phyloP scores from a whole-genome alignment of 345 rosid genomes.

The Orychophragmus violaceus region DNA sequence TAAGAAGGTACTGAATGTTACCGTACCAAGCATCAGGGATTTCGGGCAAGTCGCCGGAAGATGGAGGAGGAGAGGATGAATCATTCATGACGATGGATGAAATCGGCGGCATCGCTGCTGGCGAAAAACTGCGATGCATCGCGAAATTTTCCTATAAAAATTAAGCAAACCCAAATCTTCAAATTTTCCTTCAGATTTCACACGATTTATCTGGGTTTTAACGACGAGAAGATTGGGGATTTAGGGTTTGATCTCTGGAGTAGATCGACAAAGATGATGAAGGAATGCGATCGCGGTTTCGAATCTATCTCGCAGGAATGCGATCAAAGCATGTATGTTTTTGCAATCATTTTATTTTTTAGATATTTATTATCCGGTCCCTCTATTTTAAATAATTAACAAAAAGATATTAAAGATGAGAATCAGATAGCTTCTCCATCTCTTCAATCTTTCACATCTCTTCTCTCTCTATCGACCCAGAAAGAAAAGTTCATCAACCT shows the following conservation, averaged over 20 bases:
- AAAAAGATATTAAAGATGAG: neutral
- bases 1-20: conserved; percentile 85
- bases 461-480: neutral
- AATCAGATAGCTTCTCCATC: neutral
- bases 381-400: neutral
- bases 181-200: neutral
- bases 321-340: no score
- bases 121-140: conserved; percentile 24
- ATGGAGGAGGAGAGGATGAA: conserved; percentile 42
- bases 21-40: conserved; percentile 75
- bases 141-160: neutral
- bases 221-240: neutral
- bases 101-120: conserved; percentile 28
- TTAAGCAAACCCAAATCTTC: neutral
- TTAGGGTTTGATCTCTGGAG: conserved; percentile 15
- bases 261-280: conserved; percentile 10
- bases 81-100: neutral
- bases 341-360: no score
- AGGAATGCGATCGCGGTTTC: neutral
- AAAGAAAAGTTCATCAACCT: neutral
- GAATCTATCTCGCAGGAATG: conserved; percentile 5
- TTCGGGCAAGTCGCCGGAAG: conserved; percentile 36
- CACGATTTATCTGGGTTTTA: neutral
- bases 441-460: conserved; percentile 16
- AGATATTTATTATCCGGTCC: neutral